These are phyloP conservation scores for Cavenderia fasciculata DNA, from an alignment of 78 protist species.

Conservation along the genomic window DNA sequence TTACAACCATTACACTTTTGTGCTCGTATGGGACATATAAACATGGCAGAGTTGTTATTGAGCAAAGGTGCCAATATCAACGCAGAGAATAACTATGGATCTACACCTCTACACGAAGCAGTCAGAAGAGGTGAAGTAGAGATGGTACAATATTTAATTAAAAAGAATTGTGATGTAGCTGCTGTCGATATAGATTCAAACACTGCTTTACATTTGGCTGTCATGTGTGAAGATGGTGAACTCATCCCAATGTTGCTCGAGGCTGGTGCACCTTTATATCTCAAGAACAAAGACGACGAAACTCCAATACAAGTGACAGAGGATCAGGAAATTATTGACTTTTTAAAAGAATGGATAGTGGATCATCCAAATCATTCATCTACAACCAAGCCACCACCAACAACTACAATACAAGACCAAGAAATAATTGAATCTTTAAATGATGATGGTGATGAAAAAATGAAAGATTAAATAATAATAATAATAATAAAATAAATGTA, in stretches of 20 bases:
- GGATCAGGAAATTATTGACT: constrained; percentile 54
- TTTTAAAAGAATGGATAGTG: constrained; percentile 8
- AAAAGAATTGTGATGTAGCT: constrained; percentile 1
- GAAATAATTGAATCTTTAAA: too few relatives aligned
- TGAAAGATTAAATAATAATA: too few relatives aligned
- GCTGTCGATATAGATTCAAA: constrained; percentile 55
- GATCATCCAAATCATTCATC: not conserved
- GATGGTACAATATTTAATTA: constrained; percentile 35
- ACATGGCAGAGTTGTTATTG: constrained; percentile 24
- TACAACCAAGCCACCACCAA: too few relatives aligned
- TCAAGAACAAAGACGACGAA: constrained; percentile 64
- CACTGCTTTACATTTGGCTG: constrained; percentile 62
- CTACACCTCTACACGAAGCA: constrained; percentile 82
- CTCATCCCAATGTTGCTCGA: constrained; percentile 54
- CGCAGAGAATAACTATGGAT: constrained; percentile 72
- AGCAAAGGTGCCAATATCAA: constrained; percentile 54
- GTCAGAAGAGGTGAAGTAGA: constrained; percentile 70
- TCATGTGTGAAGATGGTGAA: constrained; percentile 78
- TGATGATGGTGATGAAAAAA: too few relatives aligned
- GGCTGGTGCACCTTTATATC: constrained; percentile 65
- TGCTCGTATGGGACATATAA: constrained; percentile 48
- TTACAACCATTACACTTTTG: constrained; percentile 64
- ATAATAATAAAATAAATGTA: too few relatives aligned
- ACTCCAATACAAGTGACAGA: constrained; percentile 69
- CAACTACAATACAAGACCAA: not conserved